These are phyloP conservation scores for Ophiostoma triangulosporum DNA, from an alignment of 2,329 filamentous ascomycete genomes.

Conservation along the genomic window DNA sequence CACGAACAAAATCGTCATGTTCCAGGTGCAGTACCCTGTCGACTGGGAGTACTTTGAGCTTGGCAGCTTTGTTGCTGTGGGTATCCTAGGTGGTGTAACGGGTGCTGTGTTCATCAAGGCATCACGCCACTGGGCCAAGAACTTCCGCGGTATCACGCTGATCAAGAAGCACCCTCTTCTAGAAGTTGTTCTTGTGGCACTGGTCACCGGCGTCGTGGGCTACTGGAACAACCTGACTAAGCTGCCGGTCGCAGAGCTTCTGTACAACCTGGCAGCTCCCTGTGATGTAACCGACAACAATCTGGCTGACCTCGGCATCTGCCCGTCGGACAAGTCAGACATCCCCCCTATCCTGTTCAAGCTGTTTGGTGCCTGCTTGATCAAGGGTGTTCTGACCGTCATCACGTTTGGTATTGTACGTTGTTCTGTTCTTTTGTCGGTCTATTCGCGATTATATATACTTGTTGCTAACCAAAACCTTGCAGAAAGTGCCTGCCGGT, in stretches of 20 bases:
- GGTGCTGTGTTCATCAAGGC: conserved; percentile 96
- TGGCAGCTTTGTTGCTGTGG: conserved; percentile 69
- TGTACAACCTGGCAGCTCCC: conserved; percentile 82
- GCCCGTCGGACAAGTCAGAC: conserved; percentile 55
- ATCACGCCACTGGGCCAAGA: conserved; percentile 75
- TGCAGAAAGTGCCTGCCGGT: conserved; percentile 76
- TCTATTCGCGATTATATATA: neutral
- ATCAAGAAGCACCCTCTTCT: conserved; percentile 77
- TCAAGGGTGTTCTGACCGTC: conserved; percentile 79
- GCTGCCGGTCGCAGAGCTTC: conserved; percentile 75
- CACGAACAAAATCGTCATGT: conserved; percentile 91
- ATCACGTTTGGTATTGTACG: conserved; percentile 80
- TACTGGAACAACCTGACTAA: conserved; percentile 93
- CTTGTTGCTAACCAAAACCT: neutral
- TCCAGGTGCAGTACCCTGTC: conserved; percentile 77
- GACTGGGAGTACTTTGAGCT: conserved; percentile 96
- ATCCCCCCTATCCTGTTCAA: conserved; percentile 66
- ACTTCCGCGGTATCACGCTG: conserved; percentile 64
- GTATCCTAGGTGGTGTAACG: conserved; percentile 67
- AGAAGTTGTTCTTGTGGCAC: conserved; percentile 77
- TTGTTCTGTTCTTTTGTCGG: neutral
- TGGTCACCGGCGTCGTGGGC: conserved; percentile 70
- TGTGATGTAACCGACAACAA: conserved; percentile 58
- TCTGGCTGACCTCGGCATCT: conserved; percentile 58
- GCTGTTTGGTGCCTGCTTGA: conserved; percentile 65